Base-by-base conservation (phyloP, 1,284 basidiomycete genomes). In the Mycena citricolor region DNA sequence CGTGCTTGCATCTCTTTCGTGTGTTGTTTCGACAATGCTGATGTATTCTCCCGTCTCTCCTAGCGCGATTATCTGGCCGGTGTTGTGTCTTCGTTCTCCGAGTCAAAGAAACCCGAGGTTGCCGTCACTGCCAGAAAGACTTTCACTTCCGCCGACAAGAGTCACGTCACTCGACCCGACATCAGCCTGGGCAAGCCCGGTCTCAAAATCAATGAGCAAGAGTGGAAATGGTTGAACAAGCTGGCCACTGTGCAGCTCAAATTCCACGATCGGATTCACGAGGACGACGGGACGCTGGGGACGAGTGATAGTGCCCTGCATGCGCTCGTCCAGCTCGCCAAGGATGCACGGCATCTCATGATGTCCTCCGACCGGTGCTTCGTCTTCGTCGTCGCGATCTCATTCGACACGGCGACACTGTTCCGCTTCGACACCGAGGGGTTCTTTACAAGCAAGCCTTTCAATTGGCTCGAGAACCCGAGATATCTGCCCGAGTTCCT, bases 321-420 rank as follows among this genome's bases (percentile, higher is more conserved):
- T 0, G 37, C 38, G 2, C 35, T 42, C 2, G 17, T 36, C 10
- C 40, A 51, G 41, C 28, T 51, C 20, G 44, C 32, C 2, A 43
- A 43, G 22, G 33, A 29, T 14, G 49, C 36, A 5, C 44, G 49
- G 4, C 47, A 28, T 23, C 25, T 51, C 20, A 26, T 51, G 24
- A 47, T 42, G 26, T 32, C 28, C 0, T 25, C 25, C 11, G 13
- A 34, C 13, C 17, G 29, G 16, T 51, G 44, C 17, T 22, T 14
- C 22, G 40, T 34, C 1, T 47, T 31, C 17, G 41, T 41, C n/a
- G 29, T 47, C 17, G 20, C 45, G 1, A 26, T 39, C 6, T n/a
- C n/a, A n/a, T 44, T 51, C 17, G 8, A 14, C n/a, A 2, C 5
- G 8, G 33, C 33, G 5, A 17, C 19, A 8, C 8, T 35, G 6